phyloP scores from a whole-genome alignment of 2,329 filamentous ascomycete genomes.

The Penicillium italicum region DNA sequence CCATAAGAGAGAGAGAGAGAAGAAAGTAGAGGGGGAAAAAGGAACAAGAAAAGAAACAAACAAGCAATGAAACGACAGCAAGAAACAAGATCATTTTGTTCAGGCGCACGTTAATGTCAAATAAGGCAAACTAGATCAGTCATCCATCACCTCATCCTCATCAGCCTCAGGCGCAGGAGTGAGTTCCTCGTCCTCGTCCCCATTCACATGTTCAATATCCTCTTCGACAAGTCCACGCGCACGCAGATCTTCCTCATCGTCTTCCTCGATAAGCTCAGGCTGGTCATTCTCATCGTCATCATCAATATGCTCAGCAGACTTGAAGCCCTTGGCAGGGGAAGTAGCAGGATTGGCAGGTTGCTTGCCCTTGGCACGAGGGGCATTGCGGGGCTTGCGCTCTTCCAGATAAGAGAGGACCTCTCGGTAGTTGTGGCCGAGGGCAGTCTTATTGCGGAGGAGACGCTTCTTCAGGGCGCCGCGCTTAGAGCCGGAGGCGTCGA shows the following conservation, averaged over 20 bases:
- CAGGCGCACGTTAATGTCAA: conserved; percentile 11
- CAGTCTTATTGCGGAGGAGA: conserved; percentile 73
- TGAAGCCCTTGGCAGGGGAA: conserved; percentile 24
- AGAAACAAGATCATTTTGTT: neutral
- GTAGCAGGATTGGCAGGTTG: conserved; percentile 20
- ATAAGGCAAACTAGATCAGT: conserved; percentile 25
- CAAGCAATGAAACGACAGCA: neutral
- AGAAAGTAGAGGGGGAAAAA: neutral
- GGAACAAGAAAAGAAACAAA: conserved; percentile 6
- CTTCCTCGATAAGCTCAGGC: conserved; percentile 34
- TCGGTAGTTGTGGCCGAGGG: conserved; percentile 79
- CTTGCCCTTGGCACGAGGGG: conserved; percentile 35
- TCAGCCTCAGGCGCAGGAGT: conserved; percentile 30
- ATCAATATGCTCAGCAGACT: conserved; percentile 44
- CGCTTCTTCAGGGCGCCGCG: conserved; percentile 65
- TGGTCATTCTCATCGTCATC: conserved; percentile 40
- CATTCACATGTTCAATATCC: conserved; percentile 35
- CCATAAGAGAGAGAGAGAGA: conserved; percentile 1
- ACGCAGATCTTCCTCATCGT: conserved; percentile 43
- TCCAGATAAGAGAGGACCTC: conserved; percentile 80
- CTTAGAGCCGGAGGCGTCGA: conserved; percentile 62
- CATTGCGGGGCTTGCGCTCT: conserved; percentile 51
- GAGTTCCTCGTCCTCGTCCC: conserved; percentile 28
- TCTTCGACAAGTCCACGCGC: conserved; percentile 37
- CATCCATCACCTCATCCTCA: conserved; percentile 45